Conservation (phyloP, 306 rosid species). For the Pueraria montana region DNA sequence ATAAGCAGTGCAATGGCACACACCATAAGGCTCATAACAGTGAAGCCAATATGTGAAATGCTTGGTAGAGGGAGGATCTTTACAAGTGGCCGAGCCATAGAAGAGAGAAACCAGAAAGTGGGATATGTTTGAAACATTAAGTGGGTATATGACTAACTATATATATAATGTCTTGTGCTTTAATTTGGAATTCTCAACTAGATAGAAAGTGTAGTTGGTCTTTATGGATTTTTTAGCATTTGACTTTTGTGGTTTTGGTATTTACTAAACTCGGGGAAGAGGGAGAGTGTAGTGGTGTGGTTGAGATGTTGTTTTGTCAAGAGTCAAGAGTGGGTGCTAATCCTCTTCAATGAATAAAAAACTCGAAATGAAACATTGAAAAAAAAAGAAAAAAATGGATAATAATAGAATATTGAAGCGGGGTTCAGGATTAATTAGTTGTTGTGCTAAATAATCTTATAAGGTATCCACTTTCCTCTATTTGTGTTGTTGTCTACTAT, state of each 20-base stretch:
- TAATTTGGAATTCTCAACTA: conserved; percentile 22
- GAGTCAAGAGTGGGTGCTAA: not conserved
- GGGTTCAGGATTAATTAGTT: no score
- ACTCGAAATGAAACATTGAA: no score
- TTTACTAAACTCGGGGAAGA: not conserved
- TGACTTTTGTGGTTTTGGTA: not conserved
- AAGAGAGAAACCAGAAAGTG: conserved; percentile 29
- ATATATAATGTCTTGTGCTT: not conserved
- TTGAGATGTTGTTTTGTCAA: not conserved
- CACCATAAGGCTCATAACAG: conserved; percentile 59
- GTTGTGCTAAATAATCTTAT: no score
- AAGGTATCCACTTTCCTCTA: no score
- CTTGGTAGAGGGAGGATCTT: conserved; percentile 42
- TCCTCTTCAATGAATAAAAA: not conserved
- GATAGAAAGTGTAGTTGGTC: conserved; percentile 49
- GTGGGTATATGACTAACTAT: conserved; percentile 45
- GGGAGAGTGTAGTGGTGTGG: not conserved
- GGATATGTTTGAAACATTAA: conserved; percentile 29
- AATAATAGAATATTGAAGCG: no score
- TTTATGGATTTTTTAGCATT: not conserved
- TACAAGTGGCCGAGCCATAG: conserved; percentile 76
- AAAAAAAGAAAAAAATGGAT: no score
- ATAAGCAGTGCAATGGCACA: conserved; percentile 74
- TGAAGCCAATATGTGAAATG: conserved; percentile 56
- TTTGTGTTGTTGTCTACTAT: no score